These are phyloP conservation scores for Yarrowia sp. DNA, from an alignment of 805 yeast species.

Conservation along the genomic window DNA sequence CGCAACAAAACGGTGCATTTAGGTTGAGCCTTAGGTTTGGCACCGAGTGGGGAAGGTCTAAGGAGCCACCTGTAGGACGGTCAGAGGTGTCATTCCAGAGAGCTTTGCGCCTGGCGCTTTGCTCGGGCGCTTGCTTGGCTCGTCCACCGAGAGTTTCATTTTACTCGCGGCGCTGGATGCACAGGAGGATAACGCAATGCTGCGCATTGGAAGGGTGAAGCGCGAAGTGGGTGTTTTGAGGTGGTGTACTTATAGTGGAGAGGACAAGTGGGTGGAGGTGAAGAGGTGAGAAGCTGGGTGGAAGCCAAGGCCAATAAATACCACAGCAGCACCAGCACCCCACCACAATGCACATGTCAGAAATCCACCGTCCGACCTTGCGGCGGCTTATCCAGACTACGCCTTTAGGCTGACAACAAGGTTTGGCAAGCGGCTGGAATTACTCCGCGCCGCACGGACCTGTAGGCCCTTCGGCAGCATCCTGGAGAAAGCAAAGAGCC, in stretches of 20 bases:
- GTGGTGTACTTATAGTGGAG: no score
- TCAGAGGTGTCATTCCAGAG: background rate
- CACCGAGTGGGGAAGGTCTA: slow-evolving; percentile 16
- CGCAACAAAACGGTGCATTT: slow-evolving; percentile 10
- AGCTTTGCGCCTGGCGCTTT: no score
- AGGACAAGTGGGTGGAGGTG: no score
- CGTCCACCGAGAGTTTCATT: slow-evolving; percentile 15
- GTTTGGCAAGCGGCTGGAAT: slow-evolving; percentile 27
- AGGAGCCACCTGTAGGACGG: background rate
- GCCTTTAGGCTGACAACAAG: background rate
- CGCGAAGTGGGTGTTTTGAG: no score
- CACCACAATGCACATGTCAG: background rate
- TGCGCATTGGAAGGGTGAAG: background rate
- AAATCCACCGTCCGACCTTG: background rate
- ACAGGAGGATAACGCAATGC: slow-evolving; percentile 19
- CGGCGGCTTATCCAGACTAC: slow-evolving; percentile 14
- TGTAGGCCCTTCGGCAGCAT: slow-evolving; percentile 13
- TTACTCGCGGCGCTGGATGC: background rate
- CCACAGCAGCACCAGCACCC: background rate
- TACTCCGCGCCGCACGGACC: slow-evolving; percentile 27
- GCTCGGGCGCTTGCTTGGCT: no score
- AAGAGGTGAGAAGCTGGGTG: no score
- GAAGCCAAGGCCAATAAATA: no score
- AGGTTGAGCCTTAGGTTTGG: slow-evolving; percentile 15
- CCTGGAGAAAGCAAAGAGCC: background rate